Conservation (phyloP, 257 asterid genomes). For the Cruciata laevipes region DNA sequence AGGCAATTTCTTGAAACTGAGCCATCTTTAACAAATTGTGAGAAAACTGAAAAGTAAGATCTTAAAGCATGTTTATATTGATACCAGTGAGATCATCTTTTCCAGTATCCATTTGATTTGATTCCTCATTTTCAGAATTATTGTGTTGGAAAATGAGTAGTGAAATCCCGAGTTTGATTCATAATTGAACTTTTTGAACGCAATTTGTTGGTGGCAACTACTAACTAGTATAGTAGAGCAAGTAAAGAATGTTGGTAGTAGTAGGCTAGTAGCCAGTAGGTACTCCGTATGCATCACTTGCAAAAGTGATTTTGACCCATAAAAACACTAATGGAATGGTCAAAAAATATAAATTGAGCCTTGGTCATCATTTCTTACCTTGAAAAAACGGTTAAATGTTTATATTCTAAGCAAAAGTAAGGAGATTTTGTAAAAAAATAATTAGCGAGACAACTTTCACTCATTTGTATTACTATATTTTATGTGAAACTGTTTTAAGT, state of each 20-base stretch:
- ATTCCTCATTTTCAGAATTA: not conserved
- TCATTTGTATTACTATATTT: no score
- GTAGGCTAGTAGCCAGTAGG: no score
- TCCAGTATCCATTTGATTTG: not conserved
- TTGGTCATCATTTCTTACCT: conserved; percentile 13
- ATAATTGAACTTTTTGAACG: not conserved
- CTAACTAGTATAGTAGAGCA: not conserved
- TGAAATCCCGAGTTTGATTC: not conserved
- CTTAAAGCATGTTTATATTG: not conserved
- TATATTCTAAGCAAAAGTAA: not conserved
- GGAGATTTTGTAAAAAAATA: not conserved
- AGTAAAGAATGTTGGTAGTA: not conserved
- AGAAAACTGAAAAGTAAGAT: not conserved
- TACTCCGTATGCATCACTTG: not conserved
- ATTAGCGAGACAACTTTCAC: no score
- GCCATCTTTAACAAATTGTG: not conserved
- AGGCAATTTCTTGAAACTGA: not conserved
- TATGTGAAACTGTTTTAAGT: no score
- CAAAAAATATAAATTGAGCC: conserved; percentile 6
- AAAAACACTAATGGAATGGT: not conserved
- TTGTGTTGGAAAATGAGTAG: conserved; percentile 4
- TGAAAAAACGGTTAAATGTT: conserved; percentile 5
- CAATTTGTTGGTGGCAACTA: not conserved
- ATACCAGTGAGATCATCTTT: not conserved
- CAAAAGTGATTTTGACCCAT: conserved; percentile 5